Evolutionary conservation across 352 stramenopile genomes (phyloP).

Genomic region (Plasmopara viticola): DNA sequence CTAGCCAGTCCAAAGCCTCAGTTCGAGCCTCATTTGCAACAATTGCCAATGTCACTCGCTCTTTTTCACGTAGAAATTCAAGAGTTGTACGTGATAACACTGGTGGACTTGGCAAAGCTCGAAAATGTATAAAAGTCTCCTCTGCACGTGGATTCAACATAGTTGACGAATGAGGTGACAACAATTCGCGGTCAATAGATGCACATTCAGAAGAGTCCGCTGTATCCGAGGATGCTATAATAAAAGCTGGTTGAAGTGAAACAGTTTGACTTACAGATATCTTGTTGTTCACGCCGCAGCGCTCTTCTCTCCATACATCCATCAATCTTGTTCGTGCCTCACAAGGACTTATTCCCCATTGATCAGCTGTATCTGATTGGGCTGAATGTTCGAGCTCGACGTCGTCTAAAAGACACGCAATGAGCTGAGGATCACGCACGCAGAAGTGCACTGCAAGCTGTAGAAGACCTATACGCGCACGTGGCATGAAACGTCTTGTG

Average conservation of each 20-base stretch:
- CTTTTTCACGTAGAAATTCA: conserved; percentile 48
- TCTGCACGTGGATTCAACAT: conserved; percentile 4
- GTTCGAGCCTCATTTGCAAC: conserved; percentile 59
- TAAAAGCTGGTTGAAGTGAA: neutral
- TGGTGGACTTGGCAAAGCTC: conserved; percentile 20
- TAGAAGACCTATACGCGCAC: conserved; percentile 40
- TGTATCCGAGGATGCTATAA: neutral
- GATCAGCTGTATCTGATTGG: conserved; percentile 28
- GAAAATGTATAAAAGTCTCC: conserved; percentile 27
- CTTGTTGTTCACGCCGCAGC: conserved; percentile 11
- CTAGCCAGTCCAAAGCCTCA: conserved; percentile 64
- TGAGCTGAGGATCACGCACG: conserved; percentile 18
- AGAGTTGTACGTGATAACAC: conserved; percentile 27
- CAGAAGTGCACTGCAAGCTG: conserved; percentile 37
- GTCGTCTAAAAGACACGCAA: conserved; percentile 20
- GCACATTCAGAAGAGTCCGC: neutral
- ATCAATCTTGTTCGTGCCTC: conserved; percentile 24
- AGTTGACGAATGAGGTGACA: conserved; percentile 14
- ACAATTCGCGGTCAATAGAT: neutral
- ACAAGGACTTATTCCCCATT: conserved; percentile 29
- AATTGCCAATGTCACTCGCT: conserved; percentile 54
- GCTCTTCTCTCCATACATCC: conserved; percentile 20
- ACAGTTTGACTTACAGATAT: neutral
- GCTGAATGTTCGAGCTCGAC: conserved; percentile 20
- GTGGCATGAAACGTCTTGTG: conserved; percentile 33